Evolutionary conservation across 805 yeast genomes (phyloP).

Genomic region (Pichia paraexigua): DNA sequence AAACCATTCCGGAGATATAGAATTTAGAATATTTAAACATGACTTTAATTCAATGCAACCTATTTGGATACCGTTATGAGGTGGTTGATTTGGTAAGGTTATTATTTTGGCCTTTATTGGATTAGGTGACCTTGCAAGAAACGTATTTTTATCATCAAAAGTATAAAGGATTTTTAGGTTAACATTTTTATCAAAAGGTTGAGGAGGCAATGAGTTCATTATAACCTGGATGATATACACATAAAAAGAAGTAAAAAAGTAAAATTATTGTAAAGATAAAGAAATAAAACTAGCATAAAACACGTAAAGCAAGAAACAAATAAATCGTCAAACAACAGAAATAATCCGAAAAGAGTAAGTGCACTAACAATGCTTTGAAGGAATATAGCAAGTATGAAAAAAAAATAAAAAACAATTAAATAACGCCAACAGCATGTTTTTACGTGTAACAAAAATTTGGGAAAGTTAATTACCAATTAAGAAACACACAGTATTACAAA

Average conservation of each 20-base stretch:
- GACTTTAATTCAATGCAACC: slow-evolving; percentile 38
- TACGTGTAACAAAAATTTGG: not conserved
- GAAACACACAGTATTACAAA: not conserved
- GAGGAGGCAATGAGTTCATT: not conserved
- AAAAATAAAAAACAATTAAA: no score
- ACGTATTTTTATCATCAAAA: slow-evolving; percentile 35
- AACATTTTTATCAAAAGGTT: slow-evolving; percentile 21
- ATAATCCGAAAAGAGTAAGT: not conserved
- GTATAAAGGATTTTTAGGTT: slow-evolving; percentile 34
- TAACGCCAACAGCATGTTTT: not conserved
- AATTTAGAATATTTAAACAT: slow-evolving; percentile 36
- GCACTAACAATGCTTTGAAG: not conserved
- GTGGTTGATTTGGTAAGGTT: slow-evolving; percentile 35
- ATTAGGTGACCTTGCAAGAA: slow-evolving; percentile 32
- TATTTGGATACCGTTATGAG: slow-evolving; percentile 32
- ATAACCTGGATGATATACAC: not conserved
- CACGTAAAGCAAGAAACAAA: not conserved
- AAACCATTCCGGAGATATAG: slow-evolving; percentile 41
- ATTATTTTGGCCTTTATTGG: slow-evolving; percentile 33
- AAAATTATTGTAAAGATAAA: no score
- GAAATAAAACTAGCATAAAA: no score
- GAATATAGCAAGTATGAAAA: no score
- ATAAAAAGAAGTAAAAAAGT: not conserved
- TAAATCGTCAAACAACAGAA: not conserved
- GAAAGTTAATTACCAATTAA: not conserved